Conservation (phyloP, 2,329 filamentous ascomycete genomes). For the Fusarium pseudonygamai region DNA sequence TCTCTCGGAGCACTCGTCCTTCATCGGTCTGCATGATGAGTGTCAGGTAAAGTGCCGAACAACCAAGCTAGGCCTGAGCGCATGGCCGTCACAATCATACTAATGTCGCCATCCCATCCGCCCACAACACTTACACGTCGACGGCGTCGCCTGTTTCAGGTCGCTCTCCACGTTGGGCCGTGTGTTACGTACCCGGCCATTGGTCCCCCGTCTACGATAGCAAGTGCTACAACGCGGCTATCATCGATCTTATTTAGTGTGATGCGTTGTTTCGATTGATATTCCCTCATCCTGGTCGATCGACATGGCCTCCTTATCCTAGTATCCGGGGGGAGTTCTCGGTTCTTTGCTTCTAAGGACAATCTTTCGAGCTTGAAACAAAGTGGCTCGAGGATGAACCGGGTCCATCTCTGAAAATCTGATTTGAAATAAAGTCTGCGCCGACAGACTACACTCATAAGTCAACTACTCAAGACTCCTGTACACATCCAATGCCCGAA, state of each 20-base stretch:
- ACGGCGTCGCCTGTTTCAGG: slow-evolving; percentile 40
- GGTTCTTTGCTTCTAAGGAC: background rate
- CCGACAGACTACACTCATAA: background rate
- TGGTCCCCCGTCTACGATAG: background rate
- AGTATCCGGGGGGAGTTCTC: background rate
- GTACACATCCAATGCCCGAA: background rate
- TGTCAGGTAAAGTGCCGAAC: slow-evolving; percentile 3
- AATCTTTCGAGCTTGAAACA: slow-evolving; percentile 10
- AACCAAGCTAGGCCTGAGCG: background rate
- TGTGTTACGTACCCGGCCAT: slow-evolving; percentile 24
- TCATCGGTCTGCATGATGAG: background rate
- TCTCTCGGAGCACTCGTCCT: slow-evolving; percentile 7
- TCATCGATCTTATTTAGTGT: slow-evolving; percentile 35
- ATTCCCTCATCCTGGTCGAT: slow-evolving; percentile 28
- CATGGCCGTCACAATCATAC: slow-evolving; percentile 15
- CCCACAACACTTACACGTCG: slow-evolving; percentile 13
- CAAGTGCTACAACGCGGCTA: slow-evolving; percentile 10
- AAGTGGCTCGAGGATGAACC: background rate
- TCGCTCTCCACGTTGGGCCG: slow-evolving; percentile 35
- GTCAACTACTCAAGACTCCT: background rate
- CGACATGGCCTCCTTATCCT: slow-evolving; percentile 18
- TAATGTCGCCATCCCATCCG: slow-evolving; percentile 17
- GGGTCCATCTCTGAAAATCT: background rate
- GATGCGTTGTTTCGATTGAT: slow-evolving; percentile 19
- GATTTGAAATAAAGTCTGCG: background rate